phyloP scores from a whole-genome alignment of 2,329 filamentous ascomycete species.

The Chaetomium olivaceum region DNA sequence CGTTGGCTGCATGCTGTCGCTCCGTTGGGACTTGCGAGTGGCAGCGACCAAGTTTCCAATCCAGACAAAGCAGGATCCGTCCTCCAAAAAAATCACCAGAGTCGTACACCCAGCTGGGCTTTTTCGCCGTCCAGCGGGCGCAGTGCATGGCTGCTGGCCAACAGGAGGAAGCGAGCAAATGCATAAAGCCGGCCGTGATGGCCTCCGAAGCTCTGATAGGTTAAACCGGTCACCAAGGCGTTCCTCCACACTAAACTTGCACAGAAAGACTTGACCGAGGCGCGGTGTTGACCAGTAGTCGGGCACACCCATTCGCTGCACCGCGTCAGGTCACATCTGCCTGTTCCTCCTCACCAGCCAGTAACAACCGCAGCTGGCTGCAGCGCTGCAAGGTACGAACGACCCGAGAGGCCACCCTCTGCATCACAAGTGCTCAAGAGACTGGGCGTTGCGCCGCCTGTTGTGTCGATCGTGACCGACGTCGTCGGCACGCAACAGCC shows the following conservation, averaged over 20 bases:
- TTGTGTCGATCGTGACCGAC: constrained; percentile 3
- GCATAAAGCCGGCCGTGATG: constrained; percentile 31
- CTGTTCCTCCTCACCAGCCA: constrained; percentile 22
- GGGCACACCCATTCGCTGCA: constrained; percentile 33
- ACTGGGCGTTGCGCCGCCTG: constrained; percentile 25
- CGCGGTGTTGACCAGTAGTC: constrained; percentile 24
- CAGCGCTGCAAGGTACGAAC: constrained; percentile 33
- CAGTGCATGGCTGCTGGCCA: constrained; percentile 27
- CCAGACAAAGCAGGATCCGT: constrained; percentile 16
- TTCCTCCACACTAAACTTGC: constrained; percentile 27
- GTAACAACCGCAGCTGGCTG: constrained; percentile 30
- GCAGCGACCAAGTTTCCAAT: constrained; percentile 24
- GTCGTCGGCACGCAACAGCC: not conserved
- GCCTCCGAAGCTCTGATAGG: constrained; percentile 32
- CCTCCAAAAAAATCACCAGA: not conserved
- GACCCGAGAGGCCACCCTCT: constrained; percentile 30
- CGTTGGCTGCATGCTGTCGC: constrained; percentile 6
- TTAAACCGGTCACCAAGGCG: constrained; percentile 1
- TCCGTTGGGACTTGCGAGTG: constrained; percentile 22
- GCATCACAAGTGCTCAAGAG: constrained; percentile 23
- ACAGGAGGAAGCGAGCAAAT: constrained; percentile 27
- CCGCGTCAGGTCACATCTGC: constrained; percentile 27
- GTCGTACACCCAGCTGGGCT: constrained; percentile 26
- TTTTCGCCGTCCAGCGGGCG: constrained; percentile 21
- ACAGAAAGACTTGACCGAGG: constrained; percentile 25